Evolutionary conservation across 305 asterid genomes (phyloP).

Genomic region (Ilex paraguariensis): DNA sequence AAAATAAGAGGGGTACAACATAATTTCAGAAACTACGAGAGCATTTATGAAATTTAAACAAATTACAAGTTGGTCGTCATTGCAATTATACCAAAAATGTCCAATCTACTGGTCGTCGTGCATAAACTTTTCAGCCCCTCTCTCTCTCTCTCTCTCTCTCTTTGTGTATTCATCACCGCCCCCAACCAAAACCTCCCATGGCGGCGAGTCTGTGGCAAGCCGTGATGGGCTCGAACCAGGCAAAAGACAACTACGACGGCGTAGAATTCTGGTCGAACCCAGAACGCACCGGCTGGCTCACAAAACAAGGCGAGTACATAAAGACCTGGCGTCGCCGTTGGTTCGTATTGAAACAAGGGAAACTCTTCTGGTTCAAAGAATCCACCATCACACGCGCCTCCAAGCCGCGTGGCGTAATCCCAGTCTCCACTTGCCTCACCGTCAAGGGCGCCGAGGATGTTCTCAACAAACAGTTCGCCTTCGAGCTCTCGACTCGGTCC

Average conservation of each 20-base stretch:
- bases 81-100: too few species aligned
- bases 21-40: too few species aligned
- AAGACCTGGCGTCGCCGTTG: not conserved
- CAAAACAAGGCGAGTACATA: not conserved
- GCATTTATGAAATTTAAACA: too few species aligned
- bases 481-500: not conserved
- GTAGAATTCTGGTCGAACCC: not conserved
- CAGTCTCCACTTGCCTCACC: not conserved
- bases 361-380: not conserved
- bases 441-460: not conserved
- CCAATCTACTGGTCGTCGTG: too few species aligned
- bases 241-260: not conserved
- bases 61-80: too few species aligned
- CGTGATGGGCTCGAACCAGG: not conserved
- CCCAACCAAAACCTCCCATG: too few species aligned
- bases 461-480: not conserved
- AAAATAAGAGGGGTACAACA: too few species aligned
- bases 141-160: too few species aligned
- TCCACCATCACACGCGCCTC: not conserved
- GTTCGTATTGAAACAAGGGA: not conserved
- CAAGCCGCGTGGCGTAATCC: not conserved
- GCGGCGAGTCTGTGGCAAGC: not conserved
- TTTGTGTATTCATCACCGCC: too few species aligned
- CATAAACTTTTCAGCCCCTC: too few species aligned
- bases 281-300: constrained; percentile 2